Evolutionary conservation across 257 asterid species (phyloP).

Genomic region (Solanum ossicruentum): DNA sequence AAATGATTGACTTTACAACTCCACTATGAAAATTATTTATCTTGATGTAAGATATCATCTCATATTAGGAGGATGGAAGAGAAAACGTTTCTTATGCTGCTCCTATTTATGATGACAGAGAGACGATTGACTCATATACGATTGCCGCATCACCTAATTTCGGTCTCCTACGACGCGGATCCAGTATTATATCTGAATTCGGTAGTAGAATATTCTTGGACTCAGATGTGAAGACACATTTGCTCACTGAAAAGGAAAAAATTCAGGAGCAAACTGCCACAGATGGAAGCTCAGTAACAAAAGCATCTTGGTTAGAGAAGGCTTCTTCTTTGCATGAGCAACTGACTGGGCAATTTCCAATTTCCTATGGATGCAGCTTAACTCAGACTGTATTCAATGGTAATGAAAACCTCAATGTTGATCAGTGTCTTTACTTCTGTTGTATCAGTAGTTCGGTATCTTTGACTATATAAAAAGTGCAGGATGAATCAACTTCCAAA

Average conservation of each 20-base stretch:
- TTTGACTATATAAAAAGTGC: neutral
- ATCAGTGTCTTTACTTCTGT: neutral
- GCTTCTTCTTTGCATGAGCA: conserved; percentile 22
- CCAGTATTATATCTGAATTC: conserved; percentile 20
- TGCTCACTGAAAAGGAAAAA: conserved; percentile 39
- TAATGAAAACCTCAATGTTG: conserved; percentile 9
- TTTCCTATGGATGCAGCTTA: conserved; percentile 56
- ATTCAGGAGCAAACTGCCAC: conserved; percentile 10
- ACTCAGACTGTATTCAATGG: conserved; percentile 73
- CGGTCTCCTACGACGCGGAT: conserved; percentile 27
- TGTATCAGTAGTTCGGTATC: neutral
- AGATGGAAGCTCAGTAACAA: conserved; percentile 10
- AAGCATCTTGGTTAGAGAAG: conserved; percentile 24
- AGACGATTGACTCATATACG: conserved; percentile 54
- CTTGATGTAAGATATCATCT: neutral
- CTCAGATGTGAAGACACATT: conserved; percentile 23
- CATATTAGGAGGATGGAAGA: neutral
- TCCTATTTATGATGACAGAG: conserved; percentile 25
- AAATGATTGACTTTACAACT: neutral
- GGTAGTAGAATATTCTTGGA: conserved; percentile 19
- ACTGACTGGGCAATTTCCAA: conserved; percentile 49
- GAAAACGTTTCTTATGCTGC: neutral
- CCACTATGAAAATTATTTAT: neutral
- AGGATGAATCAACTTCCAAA: neutral
- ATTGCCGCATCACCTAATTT: conserved; percentile 79